Percentiles rank a stretch among this genome's conserved stretches.
Conservation (phyloP, 345 rosid genomes). For the Acer campestre region DNA sequence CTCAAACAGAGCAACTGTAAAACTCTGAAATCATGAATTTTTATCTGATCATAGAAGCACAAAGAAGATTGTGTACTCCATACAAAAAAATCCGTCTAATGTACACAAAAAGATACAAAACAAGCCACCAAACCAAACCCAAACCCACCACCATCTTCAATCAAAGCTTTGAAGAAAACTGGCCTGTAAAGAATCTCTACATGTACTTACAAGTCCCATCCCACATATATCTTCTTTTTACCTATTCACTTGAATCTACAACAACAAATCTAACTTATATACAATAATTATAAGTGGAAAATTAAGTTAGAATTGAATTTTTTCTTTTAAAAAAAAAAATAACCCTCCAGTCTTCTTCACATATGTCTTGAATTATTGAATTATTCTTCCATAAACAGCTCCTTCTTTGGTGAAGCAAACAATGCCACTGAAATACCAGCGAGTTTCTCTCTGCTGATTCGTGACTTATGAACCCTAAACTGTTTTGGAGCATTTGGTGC, state of each 20-base stretch:
- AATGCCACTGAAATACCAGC: constrained; percentile 55
- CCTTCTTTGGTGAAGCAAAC: constrained; percentile 42
- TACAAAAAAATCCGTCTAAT: constrained; percentile 19
- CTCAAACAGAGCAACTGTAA: neutral
- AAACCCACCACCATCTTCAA: constrained; percentile 27
- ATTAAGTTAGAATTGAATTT: neutral
- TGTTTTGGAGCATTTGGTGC: constrained; percentile 70
- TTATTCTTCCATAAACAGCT: constrained; percentile 11
- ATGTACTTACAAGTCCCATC: constrained; percentile 10
- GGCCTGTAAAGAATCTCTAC: constrained; percentile 27
- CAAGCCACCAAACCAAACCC: constrained; percentile 26
- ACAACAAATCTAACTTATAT: constrained; percentile 21
- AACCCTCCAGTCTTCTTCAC: too few species aligned
- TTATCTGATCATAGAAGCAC: constrained; percentile 22
- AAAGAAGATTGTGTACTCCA: constrained; percentile 14
- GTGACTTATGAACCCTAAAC: constrained; percentile 29
- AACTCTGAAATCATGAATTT: constrained; percentile 4
- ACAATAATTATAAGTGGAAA: neutral
- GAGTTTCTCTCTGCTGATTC: constrained; percentile 41
- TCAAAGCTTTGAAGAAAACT: constrained; percentile 33
- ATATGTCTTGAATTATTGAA: neutral
- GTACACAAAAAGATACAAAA: constrained; percentile 32
- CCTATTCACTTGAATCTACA: constrained; percentile 22
- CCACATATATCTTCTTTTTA: neutral
- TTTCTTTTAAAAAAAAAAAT: too few species aligned